Evolutionary conservation across 2,329 filamentous ascomycete genomes (phyloP), one percentile per base, ranked within the genome.

Genomic region (Didymella arachidicola): DNA sequence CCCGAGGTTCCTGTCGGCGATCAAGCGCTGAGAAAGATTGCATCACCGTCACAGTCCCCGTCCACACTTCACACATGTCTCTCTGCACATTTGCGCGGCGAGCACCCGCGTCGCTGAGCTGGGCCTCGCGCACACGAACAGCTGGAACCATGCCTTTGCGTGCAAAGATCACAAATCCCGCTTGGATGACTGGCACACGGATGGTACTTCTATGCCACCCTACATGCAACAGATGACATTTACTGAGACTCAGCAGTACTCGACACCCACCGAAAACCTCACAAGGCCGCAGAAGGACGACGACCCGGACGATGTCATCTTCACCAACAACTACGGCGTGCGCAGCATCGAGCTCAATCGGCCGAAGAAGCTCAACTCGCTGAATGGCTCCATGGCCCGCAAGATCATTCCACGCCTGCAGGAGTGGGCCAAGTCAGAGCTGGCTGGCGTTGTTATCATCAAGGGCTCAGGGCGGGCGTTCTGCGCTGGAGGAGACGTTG

Each of bases 321-420:
- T 99, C 84, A 88, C 87, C 78, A 92, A 87, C 74, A 84, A 90
- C 70, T 97, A 95, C 79, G 95, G 95, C 64, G 86, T 98, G 49
- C 91, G 95, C 63, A 93, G 90, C 68, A 89, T 99, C 73, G 90
- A 97, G 80, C 90, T 99, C 68, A 99, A 99, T 82, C 89, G 95
- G 59, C 95, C 94, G 6, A 84, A 86, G 74, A 97, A 97, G 81
- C 85, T 93, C 76, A 98, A 99, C 80, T 90, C 94, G 26, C 87
- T 99, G 67, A 93, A 96, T 77, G 91, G 84, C 51, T 97, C 93
- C 57, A 99, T 99, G 96, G 91, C 90, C 63, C 87, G 91, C 71
- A 98, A 99, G 81, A 98, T 99, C 69, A 82, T 93, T 45, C 93
- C 94, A 22, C 87, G 95, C 57, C 78, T 99, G 73, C 83, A 91